These are phyloP conservation scores for Cryomyces minteri DNA, from an alignment of 495 filamentous ascomycete species.

Conservation along the genomic window DNA sequence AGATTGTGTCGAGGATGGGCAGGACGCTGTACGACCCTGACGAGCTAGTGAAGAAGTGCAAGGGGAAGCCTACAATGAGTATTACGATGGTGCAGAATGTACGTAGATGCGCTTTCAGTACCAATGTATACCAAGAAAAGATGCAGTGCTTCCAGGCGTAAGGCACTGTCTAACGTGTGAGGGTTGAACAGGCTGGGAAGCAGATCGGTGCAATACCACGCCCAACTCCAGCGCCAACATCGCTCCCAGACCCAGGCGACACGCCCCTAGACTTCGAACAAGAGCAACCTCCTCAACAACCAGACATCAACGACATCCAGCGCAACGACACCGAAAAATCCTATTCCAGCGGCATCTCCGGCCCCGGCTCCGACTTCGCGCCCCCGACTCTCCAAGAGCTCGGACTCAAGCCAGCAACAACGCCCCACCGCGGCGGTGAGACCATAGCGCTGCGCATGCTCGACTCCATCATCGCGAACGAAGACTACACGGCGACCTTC, in stretches of 20 bases:
- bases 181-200: constrained; percentile 17
- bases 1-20: constrained; percentile 39
- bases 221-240: constrained; percentile 33
- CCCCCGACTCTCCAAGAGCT: constrained; percentile 43
- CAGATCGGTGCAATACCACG: constrained; percentile 34
- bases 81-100: constrained; percentile 39
- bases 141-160: too few relatives aligned
- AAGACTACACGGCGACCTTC: constrained; percentile 46
- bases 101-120: constrained; percentile 1
- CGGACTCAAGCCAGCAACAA: constrained; percentile 36
- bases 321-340: constrained; percentile 28
- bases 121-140: too few relatives aligned
- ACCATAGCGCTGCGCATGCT: constrained; percentile 33
- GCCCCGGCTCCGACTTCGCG: constrained; percentile 40
- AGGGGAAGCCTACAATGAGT: constrained; percentile 50
- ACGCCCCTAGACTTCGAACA: constrained; percentile 36
- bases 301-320: constrained; percentile 36
- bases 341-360: constrained; percentile 33
- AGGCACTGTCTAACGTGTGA: neutral
- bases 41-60: constrained; percentile 39
- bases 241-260: constrained; percentile 41
- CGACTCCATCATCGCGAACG: constrained; percentile 30
- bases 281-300: constrained; percentile 20
- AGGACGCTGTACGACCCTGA: constrained; percentile 51
- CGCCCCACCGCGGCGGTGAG: constrained; percentile 45